A percentile compares a stretch with the other conserved stretches of the same genome.
Conservation (phyloP, 2,329 filamentous ascomycete species). For the Pyrenophora teres region DNA sequence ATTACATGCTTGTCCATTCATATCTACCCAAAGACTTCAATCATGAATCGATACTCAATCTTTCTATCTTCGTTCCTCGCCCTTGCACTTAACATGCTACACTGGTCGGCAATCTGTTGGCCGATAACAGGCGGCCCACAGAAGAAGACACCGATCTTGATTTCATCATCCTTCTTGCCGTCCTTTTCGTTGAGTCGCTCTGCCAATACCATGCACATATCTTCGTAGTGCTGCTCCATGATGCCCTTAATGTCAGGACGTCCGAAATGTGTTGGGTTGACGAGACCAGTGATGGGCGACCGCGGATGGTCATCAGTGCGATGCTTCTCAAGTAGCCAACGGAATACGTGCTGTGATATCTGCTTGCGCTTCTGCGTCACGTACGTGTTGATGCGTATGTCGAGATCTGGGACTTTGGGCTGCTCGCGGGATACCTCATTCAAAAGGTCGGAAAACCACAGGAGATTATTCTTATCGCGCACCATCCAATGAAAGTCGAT, state of each 20-base stretch:
- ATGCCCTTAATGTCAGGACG: conserved; percentile 60
- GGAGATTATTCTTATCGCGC: conserved; percentile 60
- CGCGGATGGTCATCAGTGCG: conserved; percentile 57
- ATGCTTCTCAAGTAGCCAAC: conserved; percentile 62
- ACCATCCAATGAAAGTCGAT: conserved; percentile 67
- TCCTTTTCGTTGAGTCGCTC: conserved; percentile 25
- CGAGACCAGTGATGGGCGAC: conserved; percentile 60
- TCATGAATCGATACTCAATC: conserved; percentile 63
- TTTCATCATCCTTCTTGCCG: conserved; percentile 29
- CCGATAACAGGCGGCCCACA: conserved; percentile 63
- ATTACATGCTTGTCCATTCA: no score
- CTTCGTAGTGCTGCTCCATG: conserved; percentile 60
- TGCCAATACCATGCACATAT: conserved; percentile 51
- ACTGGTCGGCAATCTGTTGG: conserved; percentile 60
- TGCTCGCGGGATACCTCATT: conserved; percentile 52
- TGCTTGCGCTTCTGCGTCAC: conserved; percentile 61
- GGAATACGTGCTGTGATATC: conserved; percentile 60
- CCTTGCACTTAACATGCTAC: conserved; percentile 56
- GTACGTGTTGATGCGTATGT: conserved; percentile 62
- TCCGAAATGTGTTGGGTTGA: conserved; percentile 60
- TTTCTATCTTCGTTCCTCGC: conserved; percentile 58
- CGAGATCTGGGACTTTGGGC: conserved; percentile 46
- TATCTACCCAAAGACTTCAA: conserved; percentile 59
- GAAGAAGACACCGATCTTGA: conserved; percentile 62
- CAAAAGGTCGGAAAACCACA: conserved; percentile 63